Evolutionary conservation across 192 early-diverging fungal genomes (phyloP).

Genomic region (Chytriomyces sp.): DNA sequence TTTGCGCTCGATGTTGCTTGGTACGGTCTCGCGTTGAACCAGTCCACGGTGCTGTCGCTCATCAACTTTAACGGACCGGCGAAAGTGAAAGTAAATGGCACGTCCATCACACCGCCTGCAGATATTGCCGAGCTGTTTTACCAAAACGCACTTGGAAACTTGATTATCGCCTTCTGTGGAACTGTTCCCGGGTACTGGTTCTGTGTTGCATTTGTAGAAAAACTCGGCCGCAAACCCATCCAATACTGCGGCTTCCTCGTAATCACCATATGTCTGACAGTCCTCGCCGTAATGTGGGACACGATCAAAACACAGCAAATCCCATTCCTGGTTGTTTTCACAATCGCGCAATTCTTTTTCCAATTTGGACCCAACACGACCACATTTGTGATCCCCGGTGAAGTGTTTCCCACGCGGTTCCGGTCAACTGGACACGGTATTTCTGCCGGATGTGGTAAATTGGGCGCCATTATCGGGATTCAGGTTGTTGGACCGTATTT

Average conservation of each 20-base stretch:
- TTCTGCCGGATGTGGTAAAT: slow-evolving; percentile 77
- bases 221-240: slow-evolving; percentile 86
- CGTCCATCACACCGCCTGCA: slow-evolving; percentile 49
- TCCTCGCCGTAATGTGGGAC: slow-evolving; percentile 49
- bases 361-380: slow-evolving; percentile 97
- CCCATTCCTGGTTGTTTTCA: slow-evolving; percentile 54
- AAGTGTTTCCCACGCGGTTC: slow-evolving; percentile 75
- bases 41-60: slow-evolving; percentile 19
- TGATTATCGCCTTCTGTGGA: slow-evolving; percentile 76
- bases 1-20: slow-evolving; percentile 57
- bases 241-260: slow-evolving; percentile 88
- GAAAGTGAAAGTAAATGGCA: slow-evolving; percentile 19
- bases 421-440: slow-evolving; percentile 81
- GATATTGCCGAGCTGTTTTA: slow-evolving; percentile 47
- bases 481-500: slow-evolving; percentile 54
- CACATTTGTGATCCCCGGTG: slow-evolving; percentile 78
- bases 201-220: slow-evolving; percentile 88
- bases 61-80: slow-evolving; percentile 43
- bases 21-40: slow-evolving; percentile 52
- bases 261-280: slow-evolving; percentile 74
- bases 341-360: slow-evolving; percentile 69
- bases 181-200: slow-evolving; percentile 95
- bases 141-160: slow-evolving; percentile 76
- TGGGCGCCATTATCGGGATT: slow-evolving; percentile 71
- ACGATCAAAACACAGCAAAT: slow-evolving; percentile 23